Percentiles rank a stretch among this genome's conserved stretches.
Evolutionary conservation across 495 filamentous ascomycete species (phyloP).

Genomic region (Bacidia gigantensis): DNA sequence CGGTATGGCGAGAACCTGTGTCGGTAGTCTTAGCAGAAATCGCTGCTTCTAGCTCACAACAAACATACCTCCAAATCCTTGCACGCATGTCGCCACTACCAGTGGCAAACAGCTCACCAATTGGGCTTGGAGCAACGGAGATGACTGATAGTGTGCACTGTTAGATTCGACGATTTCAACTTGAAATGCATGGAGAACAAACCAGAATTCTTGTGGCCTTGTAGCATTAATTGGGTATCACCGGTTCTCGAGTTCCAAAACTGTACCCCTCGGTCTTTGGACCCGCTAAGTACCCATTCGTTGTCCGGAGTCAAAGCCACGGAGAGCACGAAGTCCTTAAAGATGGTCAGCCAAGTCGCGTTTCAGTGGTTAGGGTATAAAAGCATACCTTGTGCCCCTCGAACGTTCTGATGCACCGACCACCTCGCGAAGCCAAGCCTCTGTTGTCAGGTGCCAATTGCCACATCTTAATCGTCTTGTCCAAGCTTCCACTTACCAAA

Average conservation of each 20-base stretch:
- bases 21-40: not conserved
- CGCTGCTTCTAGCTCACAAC: not conserved
- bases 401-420: slow-evolving; percentile 76
- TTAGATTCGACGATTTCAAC: not conserved
- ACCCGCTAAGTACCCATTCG: slow-evolving; percentile 81
- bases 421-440: slow-evolving; percentile 52
- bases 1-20: not conserved
- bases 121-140: slow-evolving; percentile 75
- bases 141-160: slow-evolving; percentile 41
- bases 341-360: too few relatives aligned
- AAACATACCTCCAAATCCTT: slow-evolving; percentile 69
- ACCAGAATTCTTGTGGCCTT: slow-evolving; percentile 85
- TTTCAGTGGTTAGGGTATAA: too few relatives aligned
- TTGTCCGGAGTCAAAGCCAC: slow-evolving; percentile 80
- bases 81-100: slow-evolving; percentile 84
- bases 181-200: slow-evolving; percentile 10
- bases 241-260: slow-evolving; percentile 88
- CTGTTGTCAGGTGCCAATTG: slow-evolving; percentile 53
- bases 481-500: slow-evolving; percentile 76
- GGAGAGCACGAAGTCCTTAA: slow-evolving; percentile 77
- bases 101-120: slow-evolving; percentile 67
- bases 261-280: slow-evolving; percentile 81
- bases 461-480: slow-evolving; percentile 96
- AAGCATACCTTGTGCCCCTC: slow-evolving; percentile 80
- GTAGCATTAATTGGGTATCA: slow-evolving; percentile 80